Conservation (phyloP, 305 asterid genomes). For the Fraxinus greggii region DNA sequence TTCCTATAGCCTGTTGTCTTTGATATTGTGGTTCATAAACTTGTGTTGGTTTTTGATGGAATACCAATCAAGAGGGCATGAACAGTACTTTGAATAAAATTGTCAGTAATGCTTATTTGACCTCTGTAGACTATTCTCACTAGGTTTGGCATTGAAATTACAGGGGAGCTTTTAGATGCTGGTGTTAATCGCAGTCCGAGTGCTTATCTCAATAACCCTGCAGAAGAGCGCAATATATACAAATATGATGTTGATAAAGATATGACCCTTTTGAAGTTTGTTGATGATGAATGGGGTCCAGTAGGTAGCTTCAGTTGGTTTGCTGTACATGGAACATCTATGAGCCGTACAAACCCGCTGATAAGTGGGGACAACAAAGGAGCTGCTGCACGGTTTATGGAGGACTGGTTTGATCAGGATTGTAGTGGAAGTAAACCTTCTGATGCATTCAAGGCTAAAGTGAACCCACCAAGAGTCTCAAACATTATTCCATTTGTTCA, state of each 20-base stretch:
- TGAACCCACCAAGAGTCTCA: conserved; percentile 74
- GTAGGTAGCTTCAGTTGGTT: conserved; percentile 99
- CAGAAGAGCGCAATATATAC: conserved; percentile 77
- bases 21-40: conserved; percentile 8
- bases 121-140: conserved; percentile 11
- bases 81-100: background rate
- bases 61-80: background rate
- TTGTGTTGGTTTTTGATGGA: background rate
- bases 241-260: conserved; percentile 84
- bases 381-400: conserved; percentile 97
- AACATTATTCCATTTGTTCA: conserved; percentile 58
- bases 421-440: conserved; percentile 33
- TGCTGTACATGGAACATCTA: conserved; percentile 97
- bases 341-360: conserved; percentile 90
- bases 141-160: conserved; percentile 27
- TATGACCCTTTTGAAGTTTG: conserved; percentile 90
- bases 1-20: conserved; percentile 1
- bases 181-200: conserved; percentile 96
- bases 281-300: conserved; percentile 95
- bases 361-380: conserved; percentile 99
- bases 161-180: conserved; percentile 92
- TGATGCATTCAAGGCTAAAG: conserved; percentile 23
- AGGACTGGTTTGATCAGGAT: conserved; percentile 82
- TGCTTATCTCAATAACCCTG: conserved; percentile 89
- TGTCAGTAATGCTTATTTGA: background rate